Evolutionary conservation across 331 rosid genomes (phyloP), one percentile per base, ranked within the genome.

Genomic region (Pyrus hybrid): DNA sequence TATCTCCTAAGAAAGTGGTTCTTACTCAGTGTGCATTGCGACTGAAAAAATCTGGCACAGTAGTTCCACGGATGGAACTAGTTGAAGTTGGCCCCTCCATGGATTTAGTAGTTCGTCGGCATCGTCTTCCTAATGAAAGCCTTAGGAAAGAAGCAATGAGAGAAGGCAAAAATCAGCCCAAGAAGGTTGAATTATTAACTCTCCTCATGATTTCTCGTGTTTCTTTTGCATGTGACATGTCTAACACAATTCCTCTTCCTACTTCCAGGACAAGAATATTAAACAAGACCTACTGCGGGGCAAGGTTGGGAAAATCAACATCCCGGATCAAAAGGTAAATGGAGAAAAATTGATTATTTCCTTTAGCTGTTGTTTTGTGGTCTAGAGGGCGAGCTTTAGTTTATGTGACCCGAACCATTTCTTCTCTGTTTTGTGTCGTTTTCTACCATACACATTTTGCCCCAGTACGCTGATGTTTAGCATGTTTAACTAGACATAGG

Each of bases 311-410:
- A 89, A 77, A 80, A 80, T 95, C 57, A 90, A 92, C 79, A 87
- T 95, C 76, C 97, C 97, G 7, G 93, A 95, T 89, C 99, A 95
- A 77, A 91, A 95, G 99, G 99, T 92, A 81, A 78, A 29, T 18
- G 0, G 57, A 5, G 0, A 23, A 56, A 56, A 23, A 67, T 30
- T 3, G 57, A 8, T 30, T 75, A 23, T 67, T 35, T 53, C 14
- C n/a, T 73, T 25, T 62, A 43, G 70, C 62, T 0, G 21, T 43
- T 18, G 26, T 73, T 43, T 3, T 68, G 0, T 62, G 2, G 70
- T 45, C 4, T 63, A 73, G 6, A 47, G 33, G 23, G 37, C 21
- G 0, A 17, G 57, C 9, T 7, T 51, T 51, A 17, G 56, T 17
- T 49, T 17, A 17, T 1, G 1, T 51, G 56, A 51, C 57, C 57